Conservation (phyloP, 208 protist genomes). For the Trypanosoma melophagium region DNA sequence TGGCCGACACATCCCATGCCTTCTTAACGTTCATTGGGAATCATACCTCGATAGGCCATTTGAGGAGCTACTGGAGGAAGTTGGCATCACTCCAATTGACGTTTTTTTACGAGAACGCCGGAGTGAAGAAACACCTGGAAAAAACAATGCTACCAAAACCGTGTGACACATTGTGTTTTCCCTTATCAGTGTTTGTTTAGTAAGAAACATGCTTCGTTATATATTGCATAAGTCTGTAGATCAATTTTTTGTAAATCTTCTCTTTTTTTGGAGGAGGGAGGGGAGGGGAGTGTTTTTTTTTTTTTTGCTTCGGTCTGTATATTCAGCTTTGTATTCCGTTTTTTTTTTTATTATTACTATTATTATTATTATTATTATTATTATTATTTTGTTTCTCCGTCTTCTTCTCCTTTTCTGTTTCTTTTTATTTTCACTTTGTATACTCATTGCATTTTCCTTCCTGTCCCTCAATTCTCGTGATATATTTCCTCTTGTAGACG, state of each 20-base stretch:
- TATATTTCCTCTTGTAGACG: constrained; percentile 5
- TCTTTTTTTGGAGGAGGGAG: no score
- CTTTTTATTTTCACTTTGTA: background rate
- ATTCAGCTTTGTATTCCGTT: no score
- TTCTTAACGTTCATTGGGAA: constrained; percentile 79
- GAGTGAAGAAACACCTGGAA: background rate
- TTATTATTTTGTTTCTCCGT: constrained; percentile 9
- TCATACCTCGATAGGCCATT: constrained; percentile 57
- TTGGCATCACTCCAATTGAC: constrained; percentile 69
- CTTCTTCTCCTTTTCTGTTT: background rate
- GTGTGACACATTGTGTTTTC: background rate
- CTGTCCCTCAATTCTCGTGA: constrained; percentile 3
- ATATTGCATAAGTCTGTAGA: no score
- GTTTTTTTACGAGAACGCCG: constrained; percentile 38
- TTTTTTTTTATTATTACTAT: constrained; percentile 6
- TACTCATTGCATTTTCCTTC: background rate
- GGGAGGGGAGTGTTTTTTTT: no score
- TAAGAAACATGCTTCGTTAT: no score
- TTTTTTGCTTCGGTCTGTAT: no score
- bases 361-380: no score
- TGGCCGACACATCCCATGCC: constrained; percentile 44
- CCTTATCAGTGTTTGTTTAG: background rate
- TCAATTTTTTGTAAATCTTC: no score
- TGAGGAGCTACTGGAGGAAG: constrained; percentile 46
- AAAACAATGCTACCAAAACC: background rate